Percentiles rank a stretch among this genome's conserved stretches.
phyloP scores from a whole-genome alignment of 768 basidiomycete genomes.

The Agrocybe chaxingu region DNA sequence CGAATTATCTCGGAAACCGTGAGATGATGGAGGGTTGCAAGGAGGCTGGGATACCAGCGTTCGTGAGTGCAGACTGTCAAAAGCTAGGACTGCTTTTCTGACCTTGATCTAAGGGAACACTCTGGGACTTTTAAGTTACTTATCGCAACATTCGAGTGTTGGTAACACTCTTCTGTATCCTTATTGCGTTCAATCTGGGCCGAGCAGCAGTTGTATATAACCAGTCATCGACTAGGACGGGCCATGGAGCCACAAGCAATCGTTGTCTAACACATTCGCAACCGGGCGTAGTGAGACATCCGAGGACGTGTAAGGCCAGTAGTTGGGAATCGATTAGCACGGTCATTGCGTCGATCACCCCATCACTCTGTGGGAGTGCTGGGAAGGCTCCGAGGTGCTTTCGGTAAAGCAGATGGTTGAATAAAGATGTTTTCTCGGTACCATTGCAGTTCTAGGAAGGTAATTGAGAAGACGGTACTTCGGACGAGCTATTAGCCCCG shows the following conservation, averaged over 20 bases:
- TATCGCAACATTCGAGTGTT: background rate
- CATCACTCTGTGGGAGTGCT: background rate
- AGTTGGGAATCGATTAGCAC: no score
- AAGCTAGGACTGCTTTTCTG: background rate
- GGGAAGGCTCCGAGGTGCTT: background rate
- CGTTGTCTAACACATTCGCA: no score
- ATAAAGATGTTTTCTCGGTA: slow-evolving; percentile 76
- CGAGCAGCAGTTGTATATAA: slow-evolving; percentile 9
- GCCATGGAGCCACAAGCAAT: no score
- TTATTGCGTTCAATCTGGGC: slow-evolving; percentile 6
- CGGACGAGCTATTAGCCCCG: background rate
- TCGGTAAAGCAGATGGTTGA: slow-evolving; percentile 2
- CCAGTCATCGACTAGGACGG: background rate
- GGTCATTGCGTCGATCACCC: background rate
- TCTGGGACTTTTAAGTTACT: slow-evolving; percentile 63
- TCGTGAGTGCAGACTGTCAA: slow-evolving; percentile 34
- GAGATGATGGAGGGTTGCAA: slow-evolving; percentile 86
- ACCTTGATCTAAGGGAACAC: slow-evolving; percentile 42
- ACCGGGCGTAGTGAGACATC: no score
- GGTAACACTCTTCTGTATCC: background rate
- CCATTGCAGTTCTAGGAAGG: slow-evolving; percentile 67
- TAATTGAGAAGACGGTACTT: background rate
- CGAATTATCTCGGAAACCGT: slow-evolving; percentile 71
- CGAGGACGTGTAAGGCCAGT: no score
- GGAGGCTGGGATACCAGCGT: slow-evolving; percentile 63